Percentiles rank a stretch among this genome's conserved stretches.
Conservation (phyloP, 2,329 filamentous ascomycete species). For the Nigrograna mackinnonii region DNA sequence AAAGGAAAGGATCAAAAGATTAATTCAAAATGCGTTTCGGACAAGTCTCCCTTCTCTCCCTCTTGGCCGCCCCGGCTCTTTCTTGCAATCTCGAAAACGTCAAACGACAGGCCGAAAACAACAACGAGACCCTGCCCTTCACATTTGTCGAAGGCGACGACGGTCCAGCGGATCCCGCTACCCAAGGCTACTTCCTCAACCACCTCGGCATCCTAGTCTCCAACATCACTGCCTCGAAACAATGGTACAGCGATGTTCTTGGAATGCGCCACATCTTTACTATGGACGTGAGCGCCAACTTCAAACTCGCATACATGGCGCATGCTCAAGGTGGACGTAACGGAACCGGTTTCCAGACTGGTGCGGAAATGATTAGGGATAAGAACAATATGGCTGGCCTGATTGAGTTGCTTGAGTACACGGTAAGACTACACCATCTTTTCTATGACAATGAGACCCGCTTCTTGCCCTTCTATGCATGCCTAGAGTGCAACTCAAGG, state of each 20-base stretch:
- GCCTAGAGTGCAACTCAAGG: too few relatives aligned
- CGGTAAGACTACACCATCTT: too few relatives aligned
- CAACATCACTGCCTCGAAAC: slow-evolving; percentile 31
- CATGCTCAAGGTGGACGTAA: slow-evolving; percentile 43
- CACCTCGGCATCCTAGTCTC: slow-evolving; percentile 37
- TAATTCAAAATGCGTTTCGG: too few relatives aligned
- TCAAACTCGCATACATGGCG: slow-evolving; percentile 40
- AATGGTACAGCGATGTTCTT: slow-evolving; percentile 40
- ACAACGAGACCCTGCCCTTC: slow-evolving; percentile 3
- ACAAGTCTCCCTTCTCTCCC: slow-evolving; percentile 1
- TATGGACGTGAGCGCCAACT: slow-evolving; percentile 26
- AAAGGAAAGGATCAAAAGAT: too few relatives aligned
- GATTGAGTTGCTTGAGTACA: slow-evolving; percentile 28
- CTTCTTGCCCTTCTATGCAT: not conserved
- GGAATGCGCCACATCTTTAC: slow-evolving; percentile 43
- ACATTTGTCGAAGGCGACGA: slow-evolving; percentile 18
- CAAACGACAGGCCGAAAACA: slow-evolving; percentile 1
- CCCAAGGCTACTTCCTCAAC: slow-evolving; percentile 41
- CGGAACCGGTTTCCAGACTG: slow-evolving; percentile 43
- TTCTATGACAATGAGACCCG: too few relatives aligned
- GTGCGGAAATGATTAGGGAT: slow-evolving; percentile 32
- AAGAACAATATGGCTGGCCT: slow-evolving; percentile 41
- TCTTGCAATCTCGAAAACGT: slow-evolving; percentile 8
- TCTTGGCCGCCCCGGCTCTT: slow-evolving; percentile 5
- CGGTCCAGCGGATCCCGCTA: slow-evolving; percentile 29